Base-by-base conservation (phyloP, 257 asterid species). In the Scutellaria galericulata region DNA sequence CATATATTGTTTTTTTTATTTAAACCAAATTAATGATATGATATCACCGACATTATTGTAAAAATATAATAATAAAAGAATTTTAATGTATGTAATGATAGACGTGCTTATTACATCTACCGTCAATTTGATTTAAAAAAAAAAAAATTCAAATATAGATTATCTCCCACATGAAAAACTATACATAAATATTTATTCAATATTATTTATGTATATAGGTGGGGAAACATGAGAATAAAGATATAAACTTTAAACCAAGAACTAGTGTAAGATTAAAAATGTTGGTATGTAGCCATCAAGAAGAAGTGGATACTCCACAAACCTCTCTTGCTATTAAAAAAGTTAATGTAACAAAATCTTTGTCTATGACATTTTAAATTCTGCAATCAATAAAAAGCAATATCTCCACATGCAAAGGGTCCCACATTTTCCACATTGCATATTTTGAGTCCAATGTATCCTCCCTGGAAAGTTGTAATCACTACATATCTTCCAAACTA, bases 381-480 rank as follows among this genome's bases (percentile, higher is more conserved):
- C 5, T 66, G 68, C 63, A 76, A 69, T 62, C 53, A 53, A 54
- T 14, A 14, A 76, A 57, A 76, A 57, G 66, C 41, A 69, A 63
- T 15, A 13, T 15, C 40, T 10, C n/a, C 72, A 77, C 77, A 71
- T 77, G 81, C 58, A 65, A 10, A 71, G 3, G 44, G 74, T 24
- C 74, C 81, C 57, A 77, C 71, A 9, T 22, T 48, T 59, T 48
- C 18, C 55, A 13, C 22, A 44, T 68, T 47, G 14, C 60, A 14
- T 18, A 24, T 31, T 35, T 31, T 18, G 3, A 48, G 41, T 44
- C 60, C 45, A 39, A 75, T 67, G 58, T 27, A 50, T 68, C 66
- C 40, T n/a, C 18, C 27, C 76, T 70, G 72, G 66, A 76, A 11
- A 44, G 66, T 70, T 72, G 65, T 61, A 14, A 27, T 68, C 75